phyloP scores from a whole-genome alignment of 83 land plant species.

The Picea abies region DNA sequence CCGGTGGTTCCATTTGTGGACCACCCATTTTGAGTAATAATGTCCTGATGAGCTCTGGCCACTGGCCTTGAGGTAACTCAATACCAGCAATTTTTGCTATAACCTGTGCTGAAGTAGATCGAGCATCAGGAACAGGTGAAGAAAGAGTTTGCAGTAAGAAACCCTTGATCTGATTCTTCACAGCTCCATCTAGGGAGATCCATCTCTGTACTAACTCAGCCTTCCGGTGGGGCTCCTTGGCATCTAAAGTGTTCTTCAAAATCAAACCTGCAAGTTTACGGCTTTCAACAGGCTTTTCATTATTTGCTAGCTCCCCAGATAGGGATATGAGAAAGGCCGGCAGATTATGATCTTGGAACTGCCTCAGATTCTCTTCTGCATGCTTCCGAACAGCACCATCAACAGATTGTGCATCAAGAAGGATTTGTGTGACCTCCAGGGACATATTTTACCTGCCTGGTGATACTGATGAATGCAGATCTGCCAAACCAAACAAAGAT shows the following conservation, averaged over 20 bases:
- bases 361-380: constrained; percentile 58
- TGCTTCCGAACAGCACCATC: constrained; percentile 54
- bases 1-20: constrained; percentile 18
- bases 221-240: constrained; percentile 43
- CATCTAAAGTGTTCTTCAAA: constrained; percentile 64
- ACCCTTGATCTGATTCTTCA: constrained; percentile 52
- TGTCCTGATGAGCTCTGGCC: constrained; percentile 54
- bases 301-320: constrained; percentile 46
- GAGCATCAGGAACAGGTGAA: constrained; percentile 46
- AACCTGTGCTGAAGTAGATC: constrained; percentile 62
- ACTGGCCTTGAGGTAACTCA: constrained; percentile 64
- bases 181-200: constrained; percentile 40
- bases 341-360: constrained; percentile 71
- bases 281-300: constrained; percentile 47
- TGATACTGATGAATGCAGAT: no score
- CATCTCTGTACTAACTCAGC: constrained; percentile 41
- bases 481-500: no score
- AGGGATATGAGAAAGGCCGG: constrained; percentile 45
- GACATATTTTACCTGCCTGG: constrained; percentile 20
- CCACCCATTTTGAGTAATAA: constrained; percentile 44
- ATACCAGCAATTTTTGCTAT: constrained; percentile 65
- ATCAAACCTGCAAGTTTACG: constrained; percentile 59
- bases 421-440: constrained; percentile 52
- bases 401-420: constrained; percentile 56
- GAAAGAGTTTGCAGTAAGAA: constrained; percentile 41